Conservation (phyloP, 495 filamentous ascomycete species). For the Cercophora samala region DNA sequence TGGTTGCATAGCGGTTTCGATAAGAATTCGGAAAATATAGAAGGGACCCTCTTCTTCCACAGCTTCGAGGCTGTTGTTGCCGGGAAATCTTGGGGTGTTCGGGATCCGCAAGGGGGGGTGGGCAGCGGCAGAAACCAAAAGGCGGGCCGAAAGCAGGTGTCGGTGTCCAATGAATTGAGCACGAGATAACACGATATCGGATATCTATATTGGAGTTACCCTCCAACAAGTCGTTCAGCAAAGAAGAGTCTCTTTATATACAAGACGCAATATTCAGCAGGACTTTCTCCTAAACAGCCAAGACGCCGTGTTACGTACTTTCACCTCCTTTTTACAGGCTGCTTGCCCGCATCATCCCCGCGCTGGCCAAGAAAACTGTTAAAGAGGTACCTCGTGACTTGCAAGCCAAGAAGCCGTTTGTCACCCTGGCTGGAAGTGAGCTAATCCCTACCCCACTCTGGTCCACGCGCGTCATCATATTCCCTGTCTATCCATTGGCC, state of each 20-base stretch:
- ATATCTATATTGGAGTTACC: neutral
- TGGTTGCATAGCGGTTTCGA: constrained; percentile 16
- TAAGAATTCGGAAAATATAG: constrained; percentile 6
- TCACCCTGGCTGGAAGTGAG: constrained; percentile 8
- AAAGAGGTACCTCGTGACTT: constrained; percentile 11
- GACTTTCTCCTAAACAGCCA: neutral
- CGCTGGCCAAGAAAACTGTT: neutral
- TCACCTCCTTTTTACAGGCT: neutral
- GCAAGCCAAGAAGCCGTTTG: constrained; percentile 9
- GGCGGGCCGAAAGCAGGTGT: constrained; percentile 1
- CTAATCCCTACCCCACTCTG: constrained; percentile 5
- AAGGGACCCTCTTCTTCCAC: constrained; percentile 4
- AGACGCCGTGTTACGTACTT: neutral
- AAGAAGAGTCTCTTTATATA: neutral
- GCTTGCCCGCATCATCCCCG: neutral
- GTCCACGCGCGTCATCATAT: constrained; percentile 5
- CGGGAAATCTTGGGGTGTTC: constrained; percentile 22
- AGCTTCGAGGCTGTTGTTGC: constrained; percentile 13
- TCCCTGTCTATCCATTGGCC: neutral
- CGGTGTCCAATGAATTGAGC: neutral
- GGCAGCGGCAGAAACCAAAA: constrained; percentile 15
- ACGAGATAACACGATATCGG: neutral
- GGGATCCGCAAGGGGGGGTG: constrained; percentile 7
- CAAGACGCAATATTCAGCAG: neutral
- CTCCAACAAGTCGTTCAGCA: neutral